phyloP scores from a whole-genome alignment of 2,329 filamentous ascomycete genomes.

The Aspergillus thermomutatus region DNA sequence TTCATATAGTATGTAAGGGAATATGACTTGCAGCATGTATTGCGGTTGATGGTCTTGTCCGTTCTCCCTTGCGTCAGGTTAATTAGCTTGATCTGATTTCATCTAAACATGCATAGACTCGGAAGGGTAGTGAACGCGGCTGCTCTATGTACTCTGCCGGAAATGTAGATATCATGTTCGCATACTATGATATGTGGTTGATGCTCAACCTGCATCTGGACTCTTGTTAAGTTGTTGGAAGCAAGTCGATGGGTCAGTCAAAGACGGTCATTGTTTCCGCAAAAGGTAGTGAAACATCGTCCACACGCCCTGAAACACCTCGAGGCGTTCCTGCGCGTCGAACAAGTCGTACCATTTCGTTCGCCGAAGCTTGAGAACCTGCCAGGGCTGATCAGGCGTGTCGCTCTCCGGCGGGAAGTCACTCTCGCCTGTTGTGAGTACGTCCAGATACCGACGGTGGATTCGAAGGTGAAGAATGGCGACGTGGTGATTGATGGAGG shows the following conservation, averaged over 20 bases:
- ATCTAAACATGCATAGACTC: neutral
- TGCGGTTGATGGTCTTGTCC: neutral
- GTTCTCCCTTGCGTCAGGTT: neutral
- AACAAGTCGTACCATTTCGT: constrained; percentile 61
- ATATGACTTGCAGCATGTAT: neutral
- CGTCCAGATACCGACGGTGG: constrained; percentile 55
- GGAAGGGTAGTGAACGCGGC: neutral
- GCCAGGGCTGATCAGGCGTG: constrained; percentile 43
- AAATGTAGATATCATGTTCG: neutral
- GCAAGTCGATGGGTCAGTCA: too few species aligned
- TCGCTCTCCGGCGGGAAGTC: constrained; percentile 19
- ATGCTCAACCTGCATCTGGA: neutral
- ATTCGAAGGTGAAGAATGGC: constrained; percentile 57
- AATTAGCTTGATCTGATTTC: neutral
- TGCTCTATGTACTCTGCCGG: neutral
- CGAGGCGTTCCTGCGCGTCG: constrained; percentile 50
- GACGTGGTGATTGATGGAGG: constrained; percentile 61
- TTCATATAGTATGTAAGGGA: neutral
- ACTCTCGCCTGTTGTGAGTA: constrained; percentile 46
- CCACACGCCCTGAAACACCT: constrained; percentile 58
- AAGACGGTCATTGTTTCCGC: constrained; percentile 22
- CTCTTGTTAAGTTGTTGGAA: neutral
- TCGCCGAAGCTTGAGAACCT: constrained; percentile 51
- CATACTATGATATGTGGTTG: neutral
- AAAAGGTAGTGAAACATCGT: constrained; percentile 54